Base-by-base conservation (phyloP, 2,329 filamentous ascomycete species). In the Coniochaeta sp. region DNA sequence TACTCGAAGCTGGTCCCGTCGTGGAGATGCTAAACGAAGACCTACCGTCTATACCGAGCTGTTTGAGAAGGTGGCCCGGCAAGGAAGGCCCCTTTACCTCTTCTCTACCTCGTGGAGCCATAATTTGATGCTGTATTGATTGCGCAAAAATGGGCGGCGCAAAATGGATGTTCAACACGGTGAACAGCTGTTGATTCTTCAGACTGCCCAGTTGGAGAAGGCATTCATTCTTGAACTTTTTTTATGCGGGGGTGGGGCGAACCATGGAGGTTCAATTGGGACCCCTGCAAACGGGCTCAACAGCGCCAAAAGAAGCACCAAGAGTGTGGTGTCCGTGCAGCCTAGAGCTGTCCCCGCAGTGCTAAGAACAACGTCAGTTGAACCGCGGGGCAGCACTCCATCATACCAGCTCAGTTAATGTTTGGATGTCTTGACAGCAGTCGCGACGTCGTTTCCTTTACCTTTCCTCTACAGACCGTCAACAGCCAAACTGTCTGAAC, bases 61-160 rank as follows among this genome's bases (percentile, higher is more conserved):
- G 67, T 50, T 71, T 70, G 31, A 78, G 64, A 6, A 79, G 60
- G 30, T 66, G 61, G 24, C 65, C 65, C 3, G 75, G 75, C 5
- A 78, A 62, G 40, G 69, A 66, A 16, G 76, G 65, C 50, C 66
- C 66, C 48, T 66, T 70, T 28, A 64, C 64, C 32, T 56, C 57
- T 27, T 52, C 45, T 12, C 45, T 31, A 5, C 45, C 45, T 20
- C 45, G 49, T 28, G 61, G 59, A 7, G 60, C 57, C 65, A 69
- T 69, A 6, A 9, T 42, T 38, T 16, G 16, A 38, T 18, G 20
- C n/a, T 32, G 20, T 26, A 30, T 20, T 3, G 45, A 10, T 18
- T 48, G 10, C 22, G 22, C 38, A 26, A 22, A 40, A 14, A 5
- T 8, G 2, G 14, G 22, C n/a, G 38, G 20, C 38, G 38, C 9